Evolutionary conservation across 495 filamentous ascomycete genomes (phyloP).

Genomic region (Pyrenula massariospora): DNA sequence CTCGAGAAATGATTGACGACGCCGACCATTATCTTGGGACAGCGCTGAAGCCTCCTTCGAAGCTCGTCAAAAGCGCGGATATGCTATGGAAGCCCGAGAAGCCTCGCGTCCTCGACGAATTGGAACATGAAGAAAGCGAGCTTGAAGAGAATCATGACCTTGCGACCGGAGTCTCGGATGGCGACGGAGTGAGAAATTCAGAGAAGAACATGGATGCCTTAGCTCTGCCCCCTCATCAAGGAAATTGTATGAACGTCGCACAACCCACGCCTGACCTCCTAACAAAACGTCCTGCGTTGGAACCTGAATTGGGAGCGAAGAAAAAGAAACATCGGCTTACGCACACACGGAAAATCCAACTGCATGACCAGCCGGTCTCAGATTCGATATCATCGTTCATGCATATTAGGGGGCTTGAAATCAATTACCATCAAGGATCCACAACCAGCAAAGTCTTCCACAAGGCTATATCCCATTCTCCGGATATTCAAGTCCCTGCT

Average conservation of each 20-base stretch:
- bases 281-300: not conserved
- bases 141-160: conserved; percentile 12
- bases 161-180: conserved; percentile 3
- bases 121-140: not conserved
- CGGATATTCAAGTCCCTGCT: not conserved
- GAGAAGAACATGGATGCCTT: too few species aligned
- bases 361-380: not conserved
- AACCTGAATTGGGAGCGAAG: not conserved
- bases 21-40: not conserved
- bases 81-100: not conserved
- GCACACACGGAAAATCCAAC: conserved; percentile 9
- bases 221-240: not conserved
- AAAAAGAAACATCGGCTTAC: conserved; percentile 12
- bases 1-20: not conserved
- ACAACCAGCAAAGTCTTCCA: not conserved
- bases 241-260: too few species aligned
- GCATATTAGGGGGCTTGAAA: conserved; percentile 3
- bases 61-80: not conserved
- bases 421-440: conserved; percentile 1
- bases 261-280: not conserved
- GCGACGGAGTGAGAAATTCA: conserved; percentile 16
- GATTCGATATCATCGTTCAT: conserved; percentile 4
- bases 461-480: not conserved
- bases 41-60: not conserved
- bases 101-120: not conserved